Conservation (phyloP, 2,329 filamentous ascomycete genomes). For the Apiospora rasikravindrae region DNA sequence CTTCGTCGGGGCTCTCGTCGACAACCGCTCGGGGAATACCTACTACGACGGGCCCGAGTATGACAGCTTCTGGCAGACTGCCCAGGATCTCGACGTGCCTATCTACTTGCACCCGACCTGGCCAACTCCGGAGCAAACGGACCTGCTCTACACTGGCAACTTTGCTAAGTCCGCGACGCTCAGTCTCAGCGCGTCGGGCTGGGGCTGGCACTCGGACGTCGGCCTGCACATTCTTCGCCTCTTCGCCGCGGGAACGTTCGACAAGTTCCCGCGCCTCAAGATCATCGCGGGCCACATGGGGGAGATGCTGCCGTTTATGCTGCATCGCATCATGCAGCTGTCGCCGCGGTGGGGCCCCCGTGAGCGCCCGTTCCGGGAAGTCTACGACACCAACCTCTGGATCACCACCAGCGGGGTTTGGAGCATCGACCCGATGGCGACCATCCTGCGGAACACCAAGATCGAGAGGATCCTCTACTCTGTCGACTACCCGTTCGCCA, state of each 20-base stretch:
- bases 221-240: constrained; percentile 41
- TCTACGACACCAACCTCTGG: constrained; percentile 63
- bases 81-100: constrained; percentile 52
- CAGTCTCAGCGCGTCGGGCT: constrained; percentile 33
- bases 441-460: constrained; percentile 48
- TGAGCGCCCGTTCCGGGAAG: constrained; percentile 47
- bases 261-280: constrained; percentile 43
- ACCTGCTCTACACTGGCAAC: constrained; percentile 39
- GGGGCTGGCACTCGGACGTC: constrained; percentile 45
- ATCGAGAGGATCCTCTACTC: constrained; percentile 60
- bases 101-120: constrained; percentile 57
- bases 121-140: constrained; percentile 38
- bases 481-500: constrained; percentile 62
- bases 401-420: constrained; percentile 62
- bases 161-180: constrained; percentile 35
- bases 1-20: constrained; percentile 41
- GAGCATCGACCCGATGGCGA: constrained; percentile 52
- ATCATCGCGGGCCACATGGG: constrained; percentile 48
- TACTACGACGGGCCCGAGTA: constrained; percentile 40
- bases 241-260: constrained; percentile 37
- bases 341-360: constrained; percentile 36
- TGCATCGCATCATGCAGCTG: constrained; percentile 50
- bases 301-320: constrained; percentile 58
- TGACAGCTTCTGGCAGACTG: constrained; percentile 39
- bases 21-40: constrained; percentile 32